Evolutionary conservation across 352 stramenopile genomes (phyloP), one percentile per base, ranked within the genome.

Genomic region (Phytophthora palmivora): DNA sequence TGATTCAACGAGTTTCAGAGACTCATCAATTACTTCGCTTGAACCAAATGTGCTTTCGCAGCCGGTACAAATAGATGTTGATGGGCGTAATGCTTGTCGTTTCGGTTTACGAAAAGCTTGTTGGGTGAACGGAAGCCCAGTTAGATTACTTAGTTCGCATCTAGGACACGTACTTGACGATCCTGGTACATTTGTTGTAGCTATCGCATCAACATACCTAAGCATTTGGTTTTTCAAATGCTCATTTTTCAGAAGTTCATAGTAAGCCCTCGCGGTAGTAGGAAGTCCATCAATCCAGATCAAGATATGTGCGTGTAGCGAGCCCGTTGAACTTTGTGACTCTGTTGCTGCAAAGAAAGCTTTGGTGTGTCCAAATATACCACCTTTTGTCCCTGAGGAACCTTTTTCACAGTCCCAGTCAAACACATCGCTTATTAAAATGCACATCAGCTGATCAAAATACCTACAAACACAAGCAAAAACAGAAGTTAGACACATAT

Each of bases 251-350:
- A 11, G 49, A 58, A n/a, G n/a, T n/a, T n/a, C 11, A 44, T 18
- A 4, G 21, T 38, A n/a, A n/a, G n/a, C n/a, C n/a, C n/a, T n/a
- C n/a, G n/a, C n/a, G n/a, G n/a, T n/a, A n/a, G n/a, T 51, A 2
- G 37, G 49, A 11, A 58, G 26, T 18, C 36, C 36, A 18, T 38
- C 19, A 39, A 60, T 52, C 52, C 52, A 60, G 1, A 60, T 15
- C 5, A 53, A 8, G 30, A 51, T n/a, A n/a, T n/a, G n/a, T n/a
- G n/a, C n/a, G n/a, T n/a, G n/a, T n/a, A n/a, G n/a, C n/a, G n/a
- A n/a, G 4, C 30, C 41, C 28, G 42, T 60, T 12, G 52, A 60
- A 18, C 28, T 52, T 5, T 60, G 30, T 7, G 52, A 60, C 14
- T 60, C 42, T 1, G 39, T 52, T 4, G 52, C 28, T 26, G 11